phyloP scores from a whole-genome alignment of 192 early-diverging fungal species.

The Helicostylum pulchrum region DNA sequence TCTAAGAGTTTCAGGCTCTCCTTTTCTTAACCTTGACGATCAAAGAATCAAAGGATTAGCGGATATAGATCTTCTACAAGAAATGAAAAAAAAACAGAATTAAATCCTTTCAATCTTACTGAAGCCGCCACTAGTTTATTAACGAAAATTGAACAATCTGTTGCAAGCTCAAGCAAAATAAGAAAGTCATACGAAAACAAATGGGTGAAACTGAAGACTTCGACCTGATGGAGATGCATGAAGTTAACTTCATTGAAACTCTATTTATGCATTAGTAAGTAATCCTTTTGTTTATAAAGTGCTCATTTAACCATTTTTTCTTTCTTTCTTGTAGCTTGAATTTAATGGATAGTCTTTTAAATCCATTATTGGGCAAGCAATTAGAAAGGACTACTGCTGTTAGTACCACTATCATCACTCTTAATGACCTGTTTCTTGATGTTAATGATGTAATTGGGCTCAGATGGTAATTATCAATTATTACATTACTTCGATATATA shows the following conservation, averaged over 20 bases:
- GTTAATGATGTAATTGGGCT: conserved; percentile 4
- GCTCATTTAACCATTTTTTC: conserved; percentile 1
- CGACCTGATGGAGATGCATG: conserved; percentile 6
- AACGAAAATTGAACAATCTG: no score
- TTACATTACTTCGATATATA: background rate
- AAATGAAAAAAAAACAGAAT: no score
- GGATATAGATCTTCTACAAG: no score
- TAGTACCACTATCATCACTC: background rate
- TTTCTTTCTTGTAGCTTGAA: background rate
- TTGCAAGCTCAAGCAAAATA: conserved; percentile 5
- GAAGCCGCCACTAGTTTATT: no score
- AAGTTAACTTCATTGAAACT: conserved; percentile 6
- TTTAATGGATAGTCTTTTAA: background rate
- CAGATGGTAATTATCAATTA: background rate
- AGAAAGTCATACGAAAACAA: conserved; percentile 10
- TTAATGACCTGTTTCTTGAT: conserved; percentile 4
- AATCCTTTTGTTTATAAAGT: conserved; percentile 12
- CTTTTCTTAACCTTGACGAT: no score
- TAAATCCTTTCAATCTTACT: no score
- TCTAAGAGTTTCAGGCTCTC: no score
- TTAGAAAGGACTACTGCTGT: background rate
- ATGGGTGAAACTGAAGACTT: conserved; percentile 12
- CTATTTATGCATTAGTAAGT: background rate
- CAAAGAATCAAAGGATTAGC: no score
- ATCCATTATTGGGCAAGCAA: background rate